A percentile compares a stretch with the other conserved stretches of the same genome.
Evolutionary conservation across 345 rosid genomes (phyloP).

Genomic region (Camelina hispida): DNA sequence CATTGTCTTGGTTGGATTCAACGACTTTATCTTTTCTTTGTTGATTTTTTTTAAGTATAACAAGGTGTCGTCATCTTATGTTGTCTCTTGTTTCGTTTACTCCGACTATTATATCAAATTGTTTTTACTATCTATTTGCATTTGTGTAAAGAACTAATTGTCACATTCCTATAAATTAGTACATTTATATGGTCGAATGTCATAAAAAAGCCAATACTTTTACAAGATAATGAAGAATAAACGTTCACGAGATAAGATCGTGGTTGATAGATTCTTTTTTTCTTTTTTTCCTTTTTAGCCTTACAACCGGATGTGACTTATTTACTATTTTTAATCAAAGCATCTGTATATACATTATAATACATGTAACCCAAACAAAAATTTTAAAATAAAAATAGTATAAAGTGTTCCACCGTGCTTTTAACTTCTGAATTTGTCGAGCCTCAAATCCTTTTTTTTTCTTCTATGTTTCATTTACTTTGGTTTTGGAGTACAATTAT

Average conservation of each 20-base stretch:
- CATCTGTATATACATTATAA: too few species aligned
- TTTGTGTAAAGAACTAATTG: neutral
- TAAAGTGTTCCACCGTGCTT: too few species aligned
- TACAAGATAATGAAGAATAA: conserved; percentile 12
- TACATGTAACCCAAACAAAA: too few species aligned
- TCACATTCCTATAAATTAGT: neutral
- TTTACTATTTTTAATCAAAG: too few species aligned
- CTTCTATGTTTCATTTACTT: too few species aligned
- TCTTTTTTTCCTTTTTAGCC: neutral
- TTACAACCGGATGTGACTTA: neutral
- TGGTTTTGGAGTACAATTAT: too few species aligned
- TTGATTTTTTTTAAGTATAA: too few species aligned
- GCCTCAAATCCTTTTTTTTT: too few species aligned
- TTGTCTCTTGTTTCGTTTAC: neutral
- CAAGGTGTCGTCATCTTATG: neutral
- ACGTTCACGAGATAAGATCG: conserved; percentile 10
- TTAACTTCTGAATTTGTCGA: too few species aligned
- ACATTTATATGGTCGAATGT: neutral
- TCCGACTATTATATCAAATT: too few species aligned
- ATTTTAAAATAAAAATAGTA: too few species aligned
- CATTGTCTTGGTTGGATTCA: conserved; percentile 10
- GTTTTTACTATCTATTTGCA: neutral
- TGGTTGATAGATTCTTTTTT: neutral
- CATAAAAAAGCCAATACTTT: neutral
- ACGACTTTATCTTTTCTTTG: neutral